Evolutionary conservation across 164 flowering plant genomes (phyloP), one percentile per base, ranked within the genome.

Genomic region (Annona cherimola): DNA sequence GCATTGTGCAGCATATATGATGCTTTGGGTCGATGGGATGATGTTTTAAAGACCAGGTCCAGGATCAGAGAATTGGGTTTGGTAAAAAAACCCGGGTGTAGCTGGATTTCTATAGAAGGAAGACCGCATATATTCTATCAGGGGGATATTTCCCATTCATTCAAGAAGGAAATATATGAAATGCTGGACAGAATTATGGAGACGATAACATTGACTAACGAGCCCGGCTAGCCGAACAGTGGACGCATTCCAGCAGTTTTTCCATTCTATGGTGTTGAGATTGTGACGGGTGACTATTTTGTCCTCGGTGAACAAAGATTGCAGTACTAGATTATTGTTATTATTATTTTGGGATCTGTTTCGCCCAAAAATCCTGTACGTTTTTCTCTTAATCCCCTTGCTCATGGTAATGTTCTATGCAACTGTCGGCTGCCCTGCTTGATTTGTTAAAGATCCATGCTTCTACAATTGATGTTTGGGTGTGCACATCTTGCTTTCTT

Each of bases 1-100:
- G 84, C 90, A 6, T 78, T 89, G 80, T 84, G 82, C 63, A 79
- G 75, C 69, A 82, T 89, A 16, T 86, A 87, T 73, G 82, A 82
- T 2, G 82, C 85, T 72, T 77, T 71, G 42, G 81, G 83, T 42
- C 77, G 81, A 67, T 45, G 68, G 80, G 81, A 77, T 74, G 77
- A 73, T 63, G 79, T 84, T 72, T 76, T 67, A 55, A 71, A 57
- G 66, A 73, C 76, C 12, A 84, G 85, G 78, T 62, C 74, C 45
- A 80, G 61, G 76, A 87, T 89, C 86, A 89, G 82, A 78, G 76
- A 78, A 61, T 63, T 85, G 69, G 80, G 84, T 54, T 72, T 87
- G 73, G 76, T 67, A 45, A 86, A 84, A 74, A 72, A 74, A 45
- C 88, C 89, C 5, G 92, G 90, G 18, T 82, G 85, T 63, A 86